phyloP scores from a whole-genome alignment of 1,284 basidiomycete genomes.

The Malassezia brasiliensis region DNA sequence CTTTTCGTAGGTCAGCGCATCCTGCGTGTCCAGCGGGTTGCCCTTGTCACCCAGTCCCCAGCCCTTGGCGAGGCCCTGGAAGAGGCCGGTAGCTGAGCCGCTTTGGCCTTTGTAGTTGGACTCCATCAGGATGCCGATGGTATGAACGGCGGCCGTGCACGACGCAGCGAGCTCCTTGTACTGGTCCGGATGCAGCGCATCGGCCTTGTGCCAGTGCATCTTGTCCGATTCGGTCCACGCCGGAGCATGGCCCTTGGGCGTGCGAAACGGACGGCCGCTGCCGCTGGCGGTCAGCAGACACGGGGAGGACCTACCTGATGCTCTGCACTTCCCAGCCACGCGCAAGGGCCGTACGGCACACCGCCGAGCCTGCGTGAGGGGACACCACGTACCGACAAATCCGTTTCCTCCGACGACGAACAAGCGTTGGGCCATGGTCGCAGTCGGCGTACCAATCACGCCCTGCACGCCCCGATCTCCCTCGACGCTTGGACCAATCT shows the following conservation, averaged over 20 bases:
- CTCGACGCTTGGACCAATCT: no score
- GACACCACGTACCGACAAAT: conserved; percentile 64
- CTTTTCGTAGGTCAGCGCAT: conserved; percentile 57
- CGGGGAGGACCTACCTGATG: conserved; percentile 59
- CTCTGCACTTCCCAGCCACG: conserved; percentile 77
- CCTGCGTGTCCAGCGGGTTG: conserved; percentile 36
- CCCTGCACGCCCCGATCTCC: no score
- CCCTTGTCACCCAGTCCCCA: conserved; percentile 49
- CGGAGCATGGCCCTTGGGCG: conserved; percentile 69
- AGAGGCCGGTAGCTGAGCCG: conserved; percentile 49
- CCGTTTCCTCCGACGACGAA: conserved; percentile 83
- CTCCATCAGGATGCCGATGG: conserved; percentile 84
- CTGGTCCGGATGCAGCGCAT: conserved; percentile 63
- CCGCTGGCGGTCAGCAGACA: conserved; percentile 54
- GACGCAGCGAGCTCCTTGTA: conserved; percentile 62
- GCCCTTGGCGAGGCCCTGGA: conserved; percentile 33
- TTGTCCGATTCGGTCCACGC: conserved; percentile 59
- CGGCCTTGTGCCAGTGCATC: conserved; percentile 39
- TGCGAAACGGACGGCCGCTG: conserved; percentile 72
- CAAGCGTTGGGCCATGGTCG: conserved; percentile 9
- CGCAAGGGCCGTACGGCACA: conserved; percentile 73
- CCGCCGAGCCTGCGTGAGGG: conserved; percentile 64
- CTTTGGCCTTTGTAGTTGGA: conserved; percentile 58
- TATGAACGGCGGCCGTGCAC: conserved; percentile 75
- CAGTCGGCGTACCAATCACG: no score